Base-by-base conservation (phyloP, 441 rosid species). In the Jatropha multifida region DNA sequence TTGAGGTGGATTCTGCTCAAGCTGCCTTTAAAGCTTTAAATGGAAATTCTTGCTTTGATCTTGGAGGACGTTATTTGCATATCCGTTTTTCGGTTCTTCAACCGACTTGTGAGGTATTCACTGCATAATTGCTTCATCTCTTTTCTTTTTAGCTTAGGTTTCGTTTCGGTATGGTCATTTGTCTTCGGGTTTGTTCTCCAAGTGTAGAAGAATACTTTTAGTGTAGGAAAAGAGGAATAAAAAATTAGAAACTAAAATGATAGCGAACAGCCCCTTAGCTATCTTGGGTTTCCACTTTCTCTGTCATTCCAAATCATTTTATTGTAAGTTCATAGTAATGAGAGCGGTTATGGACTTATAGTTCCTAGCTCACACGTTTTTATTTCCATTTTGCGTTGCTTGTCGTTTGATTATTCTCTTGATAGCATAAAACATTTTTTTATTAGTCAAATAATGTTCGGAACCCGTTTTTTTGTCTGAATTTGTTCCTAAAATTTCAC, bases 81-180 rank as follows among this genome's bases (percentile, higher is more conserved):
- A 91, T 94, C 56, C 91, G 94, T 38, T 86, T 85, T 72, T 93
- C 99, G 2, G 79, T 90, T 68, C 81, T 84, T 76, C 92, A 87
- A 58, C 86, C 79, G 38, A 37, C 69, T 66, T 72, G 72, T 42
- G 84, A 73, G 87, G 94, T 85, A 72, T 20, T 18, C 3, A 4
- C 4, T 32, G 46, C 5, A 32, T 32, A 32, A 32, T 32, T 32
- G 32, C 32, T 32, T 32, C 32, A 2, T 32, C 69, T 73, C 7
- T 40, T 40, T 4, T 41, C 5, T 13, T n/a, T 17, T 14, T 0
- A 7, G 58, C 61, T 41, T 58, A 4, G 7, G 17, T 9, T 20
- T 6, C 1, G 66, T 42, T 42, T 42, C 4, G 46, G 6, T 42
- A 5, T 42, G 9, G 6, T 42, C 0, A 42, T 4, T 8, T 42